A percentile compares a stretch with the other conserved stretches of the same genome.
phyloP scores from a whole-genome alignment of 169 alveolate species.

The Cryptosporidium felis region DNA sequence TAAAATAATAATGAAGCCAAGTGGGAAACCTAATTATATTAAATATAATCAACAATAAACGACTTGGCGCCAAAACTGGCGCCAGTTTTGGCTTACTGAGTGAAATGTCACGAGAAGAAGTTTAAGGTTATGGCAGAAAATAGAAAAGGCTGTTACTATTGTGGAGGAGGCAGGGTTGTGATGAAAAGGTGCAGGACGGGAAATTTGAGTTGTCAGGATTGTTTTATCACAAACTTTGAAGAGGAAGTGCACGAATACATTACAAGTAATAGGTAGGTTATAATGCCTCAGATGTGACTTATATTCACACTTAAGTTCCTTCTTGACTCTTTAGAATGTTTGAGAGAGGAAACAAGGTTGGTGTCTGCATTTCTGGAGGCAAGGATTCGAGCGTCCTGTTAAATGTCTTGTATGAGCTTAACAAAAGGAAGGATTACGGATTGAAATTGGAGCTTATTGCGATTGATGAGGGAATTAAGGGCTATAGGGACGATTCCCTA shows the following conservation, averaged over 20 bases:
- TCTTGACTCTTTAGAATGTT: slow-evolving; percentile 72
- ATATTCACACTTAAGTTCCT: background rate
- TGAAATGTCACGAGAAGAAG: slow-evolving; percentile 1
- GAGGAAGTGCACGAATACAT: slow-evolving; percentile 93
- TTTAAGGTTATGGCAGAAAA: background rate
- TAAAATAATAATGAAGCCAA: no score
- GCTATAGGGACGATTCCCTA: slow-evolving; percentile 96
- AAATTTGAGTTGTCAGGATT: slow-evolving; percentile 88
- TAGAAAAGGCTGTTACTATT: slow-evolving; percentile 31
- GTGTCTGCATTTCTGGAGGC: slow-evolving; percentile 98
- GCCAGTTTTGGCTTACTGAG: background rate
- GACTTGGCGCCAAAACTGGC: background rate
- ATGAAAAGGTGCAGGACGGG: slow-evolving; percentile 90
- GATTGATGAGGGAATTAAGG: slow-evolving; percentile 97
- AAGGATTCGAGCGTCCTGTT: slow-evolving; percentile 97
- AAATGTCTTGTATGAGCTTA: slow-evolving; percentile 90
- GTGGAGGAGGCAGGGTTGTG: slow-evolving; percentile 83
- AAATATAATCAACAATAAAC: no score
- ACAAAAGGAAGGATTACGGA: slow-evolving; percentile 90
- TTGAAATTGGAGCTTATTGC: slow-evolving; percentile 90
- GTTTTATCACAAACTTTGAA: slow-evolving; percentile 93
- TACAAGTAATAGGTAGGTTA: slow-evolving; percentile 43
- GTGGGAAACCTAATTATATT: no score
- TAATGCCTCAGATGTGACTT: background rate
- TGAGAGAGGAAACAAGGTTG: slow-evolving; percentile 90